Conservation (phyloP, 768 basidiomycete species). For the Leucocoprinus sp. region DNA sequence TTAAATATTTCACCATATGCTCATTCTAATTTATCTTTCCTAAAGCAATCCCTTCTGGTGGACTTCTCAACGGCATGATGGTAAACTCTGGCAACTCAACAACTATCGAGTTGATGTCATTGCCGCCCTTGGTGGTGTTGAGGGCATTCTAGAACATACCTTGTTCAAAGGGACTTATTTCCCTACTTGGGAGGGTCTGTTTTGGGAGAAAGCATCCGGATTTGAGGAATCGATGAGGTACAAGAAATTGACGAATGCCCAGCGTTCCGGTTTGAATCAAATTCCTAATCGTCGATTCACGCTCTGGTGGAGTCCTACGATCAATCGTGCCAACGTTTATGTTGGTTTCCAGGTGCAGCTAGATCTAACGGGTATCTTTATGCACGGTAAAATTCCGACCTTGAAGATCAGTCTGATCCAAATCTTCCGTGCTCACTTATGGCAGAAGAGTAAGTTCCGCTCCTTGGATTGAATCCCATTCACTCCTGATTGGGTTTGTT, state of each 20-base stretch:
- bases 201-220: constrained; percentile 98
- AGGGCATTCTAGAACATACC: constrained; percentile 94
- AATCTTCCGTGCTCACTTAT: constrained; percentile 99
- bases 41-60: constrained; percentile 96
- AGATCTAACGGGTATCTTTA: constrained; percentile 95
- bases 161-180: constrained; percentile 97
- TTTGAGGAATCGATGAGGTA: constrained; percentile 96
- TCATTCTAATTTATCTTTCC: constrained; percentile 9
- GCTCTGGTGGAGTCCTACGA: constrained; percentile 98
- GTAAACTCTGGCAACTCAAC: constrained; percentile 95
- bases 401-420: constrained; percentile 99
- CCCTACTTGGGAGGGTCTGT: constrained; percentile 96
- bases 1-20: neutral
- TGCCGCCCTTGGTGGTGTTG: constrained; percentile 94
- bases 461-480: constrained; percentile 15
- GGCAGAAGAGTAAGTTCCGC: constrained; percentile 88
- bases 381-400: constrained; percentile 98
- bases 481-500: constrained; percentile 4
- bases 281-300: constrained; percentile 99
- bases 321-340: constrained; percentile 98
- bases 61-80: constrained; percentile 96
- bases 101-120: constrained; percentile 99
- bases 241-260: constrained; percentile 96
- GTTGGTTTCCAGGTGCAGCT: constrained; percentile 99
- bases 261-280: constrained; percentile 95